Evolutionary conservation across 345 rosid genomes (phyloP), one percentile per base, ranked within the genome.

Genomic region (Gossypium raimondii): DNA sequence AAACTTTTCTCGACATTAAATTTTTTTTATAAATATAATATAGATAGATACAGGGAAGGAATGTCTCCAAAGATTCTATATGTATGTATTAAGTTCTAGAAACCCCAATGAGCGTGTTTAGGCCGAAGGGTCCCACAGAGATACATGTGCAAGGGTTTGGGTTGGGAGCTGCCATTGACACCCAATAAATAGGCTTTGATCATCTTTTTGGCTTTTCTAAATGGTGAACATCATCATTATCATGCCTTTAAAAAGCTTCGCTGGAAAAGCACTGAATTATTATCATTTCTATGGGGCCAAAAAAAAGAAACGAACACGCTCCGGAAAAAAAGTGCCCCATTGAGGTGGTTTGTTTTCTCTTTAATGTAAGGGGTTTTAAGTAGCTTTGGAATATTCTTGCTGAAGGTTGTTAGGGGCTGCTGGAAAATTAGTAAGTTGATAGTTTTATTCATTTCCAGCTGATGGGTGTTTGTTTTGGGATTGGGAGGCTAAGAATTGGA

Each of bases 51-150:
- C 41, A 34, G 7, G 41, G 41, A 34, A 34, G 41, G 41, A 34
- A 34, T 34, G 41, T 34, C 41, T 55, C 24, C 56, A 62, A 48
- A 75, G 67, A 57, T 38, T 53, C 74, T 2, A 45, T 25, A 45
- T 8, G 55, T 4, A 34, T 29, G 4, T 34, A 53, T 75, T 64
- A 72, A 84, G 66, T 43, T 82, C 81, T 48, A 60, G 82, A 81
- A 80, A 55, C 75, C 82, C 82, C 81, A 83, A 89, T 85, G 97
- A 87, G 90, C 86, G 78, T 83, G 90, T 82, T 81, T 67, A 85
- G 86, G 93, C 82, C 38, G 73, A 73, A 72, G 34, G 94, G 82
- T 74, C 90, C 96, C 94, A 87, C 93, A 73, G 80, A 83, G 20
- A 48, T 80, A 79, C 78, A 82, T 83, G 87, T 78, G 83, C 71